Conservation (phyloP, 805 yeast species). For the Wickerhamiella occidentalis region DNA sequence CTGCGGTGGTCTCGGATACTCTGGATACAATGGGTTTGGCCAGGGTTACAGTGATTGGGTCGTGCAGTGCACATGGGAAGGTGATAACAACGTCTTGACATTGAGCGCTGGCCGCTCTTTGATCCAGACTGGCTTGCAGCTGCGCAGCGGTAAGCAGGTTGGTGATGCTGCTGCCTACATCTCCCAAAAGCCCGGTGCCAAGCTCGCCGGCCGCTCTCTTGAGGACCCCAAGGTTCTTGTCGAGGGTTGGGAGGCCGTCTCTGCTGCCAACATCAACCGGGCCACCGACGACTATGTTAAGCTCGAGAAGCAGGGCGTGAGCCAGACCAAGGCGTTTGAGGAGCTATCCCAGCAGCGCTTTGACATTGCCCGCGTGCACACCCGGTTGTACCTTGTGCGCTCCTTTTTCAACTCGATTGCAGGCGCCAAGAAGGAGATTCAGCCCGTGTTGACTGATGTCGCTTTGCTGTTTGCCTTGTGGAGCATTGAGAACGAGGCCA, state of each 20-base stretch:
- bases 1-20: slow-evolving; percentile 95
- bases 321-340: slow-evolving; percentile 29
- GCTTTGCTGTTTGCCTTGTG: slow-evolving; percentile 40
- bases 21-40: slow-evolving; percentile 84
- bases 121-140: slow-evolving; percentile 36
- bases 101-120: slow-evolving; percentile 75
- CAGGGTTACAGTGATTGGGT: slow-evolving; percentile 86
- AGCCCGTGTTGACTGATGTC: slow-evolving; percentile 15
- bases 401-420: slow-evolving; percentile 21
- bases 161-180: slow-evolving; percentile 31
- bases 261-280: slow-evolving; percentile 26
- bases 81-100: slow-evolving; percentile 81
- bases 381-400: slow-evolving; percentile 30
- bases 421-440: slow-evolving; percentile 15
- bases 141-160: slow-evolving; percentile 35
- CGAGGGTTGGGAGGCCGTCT: slow-evolving; percentile 31
- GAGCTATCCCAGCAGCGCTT: slow-evolving; percentile 32
- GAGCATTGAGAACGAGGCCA: slow-evolving; percentile 56
- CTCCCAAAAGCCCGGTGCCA: slow-evolving; percentile 11
- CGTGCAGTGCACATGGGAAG: slow-evolving; percentile 99
- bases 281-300: slow-evolving; percentile 26
- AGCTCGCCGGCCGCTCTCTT: slow-evolving; percentile 21
- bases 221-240: slow-evolving; percentile 23
- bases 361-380: slow-evolving; percentile 31
- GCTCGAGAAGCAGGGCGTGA: slow-evolving; percentile 21